Conservation (phyloP, 2,329 filamentous ascomycete genomes). For the Coniochaeta hoffmannii region DNA sequence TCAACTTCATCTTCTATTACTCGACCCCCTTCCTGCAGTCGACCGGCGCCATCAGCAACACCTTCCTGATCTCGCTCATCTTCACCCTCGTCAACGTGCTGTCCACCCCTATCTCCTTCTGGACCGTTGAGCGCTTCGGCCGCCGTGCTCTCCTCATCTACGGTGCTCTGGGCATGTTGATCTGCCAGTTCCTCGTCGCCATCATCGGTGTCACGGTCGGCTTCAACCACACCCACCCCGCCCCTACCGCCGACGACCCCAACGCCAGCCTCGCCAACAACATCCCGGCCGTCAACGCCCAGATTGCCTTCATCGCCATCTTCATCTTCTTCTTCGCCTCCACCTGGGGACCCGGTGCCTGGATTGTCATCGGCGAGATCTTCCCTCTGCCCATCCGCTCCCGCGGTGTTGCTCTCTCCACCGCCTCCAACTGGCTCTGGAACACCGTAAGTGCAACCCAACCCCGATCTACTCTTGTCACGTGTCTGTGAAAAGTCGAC, state of each 20-base stretch:
- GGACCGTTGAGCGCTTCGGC: conserved; percentile 72
- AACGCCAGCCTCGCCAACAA: conserved; percentile 38
- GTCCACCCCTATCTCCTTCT: conserved; percentile 85
- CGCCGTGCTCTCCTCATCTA: conserved; percentile 73
- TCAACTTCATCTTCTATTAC: conserved; percentile 91
- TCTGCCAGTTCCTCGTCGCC: conserved; percentile 82
- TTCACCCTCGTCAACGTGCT: conserved; percentile 83
- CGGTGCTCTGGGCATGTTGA: conserved; percentile 74
- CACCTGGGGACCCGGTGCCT: conserved; percentile 79
- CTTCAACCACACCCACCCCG: conserved; percentile 38
- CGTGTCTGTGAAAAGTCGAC: too few species aligned
- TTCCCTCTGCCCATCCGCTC: conserved; percentile 86
- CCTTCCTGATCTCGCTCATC: conserved; percentile 77
- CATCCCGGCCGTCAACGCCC: conserved; percentile 52
- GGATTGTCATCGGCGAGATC: conserved; percentile 82
- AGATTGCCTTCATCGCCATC: conserved; percentile 84
- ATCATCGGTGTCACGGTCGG: conserved; percentile 62
- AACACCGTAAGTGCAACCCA: conserved; percentile 44
- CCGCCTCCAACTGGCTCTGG: conserved; percentile 89
- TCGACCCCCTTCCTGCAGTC: conserved; percentile 79
- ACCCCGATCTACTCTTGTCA: background rate
- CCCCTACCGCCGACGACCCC: conserved; percentile 37
- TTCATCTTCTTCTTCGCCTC: conserved; percentile 91
- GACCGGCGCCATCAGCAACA: conserved; percentile 66
- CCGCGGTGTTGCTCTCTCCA: conserved; percentile 78